Evolutionary conservation across 495 filamentous ascomycete species (phyloP), one percentile per base, ranked within the genome.

Genomic region (Hypoxylon lienhwacheense): DNA sequence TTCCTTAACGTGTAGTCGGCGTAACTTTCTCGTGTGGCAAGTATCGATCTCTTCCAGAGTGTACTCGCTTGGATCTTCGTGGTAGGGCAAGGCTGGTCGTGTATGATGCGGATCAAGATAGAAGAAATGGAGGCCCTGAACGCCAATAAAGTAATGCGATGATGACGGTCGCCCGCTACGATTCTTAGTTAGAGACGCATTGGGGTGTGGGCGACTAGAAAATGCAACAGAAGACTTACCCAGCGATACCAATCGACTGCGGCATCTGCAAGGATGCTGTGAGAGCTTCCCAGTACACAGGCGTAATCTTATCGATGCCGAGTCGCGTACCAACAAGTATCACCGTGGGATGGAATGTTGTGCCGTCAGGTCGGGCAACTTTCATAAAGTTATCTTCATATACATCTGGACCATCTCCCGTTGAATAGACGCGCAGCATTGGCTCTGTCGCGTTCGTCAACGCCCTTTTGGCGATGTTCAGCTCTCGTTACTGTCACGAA

Each of bases 101-200:
- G 89, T 92, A 47, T 79, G 76, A 42, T 99, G 95, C 8, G 93
- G 95, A 60, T 99, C 95, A 6, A 97, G 83, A 70, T 97, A 99
- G 74, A 97, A 99, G 53, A 97, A 81, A 58, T 85, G 76, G 34
- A 86, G 81, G 20, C 86, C 88, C 71, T 99, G 95, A n/a, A 85
- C 82, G n/a, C 91, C 95, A 47, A 97, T 76, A 64, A 99, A 99
- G 66, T 97, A 99, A 68, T 96, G 95, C 0, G 91, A 96, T 15
- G 90, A 90, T 2, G 90, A 92, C 19, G 95, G 93, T 12, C 95
- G 89, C 40, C 95, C 95, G 24, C 92, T 95, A 48, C 24, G 50
- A 33, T 44, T n/a, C 12, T 32, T 5, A 4, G 42, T 59, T 34
- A 63, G 55, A 48, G 34, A 34, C 26, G 20, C 19, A 20, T 22